Evolutionary conservation across 208 protist genomes (phyloP).

Genomic region (Pavlovales sp.): DNA sequence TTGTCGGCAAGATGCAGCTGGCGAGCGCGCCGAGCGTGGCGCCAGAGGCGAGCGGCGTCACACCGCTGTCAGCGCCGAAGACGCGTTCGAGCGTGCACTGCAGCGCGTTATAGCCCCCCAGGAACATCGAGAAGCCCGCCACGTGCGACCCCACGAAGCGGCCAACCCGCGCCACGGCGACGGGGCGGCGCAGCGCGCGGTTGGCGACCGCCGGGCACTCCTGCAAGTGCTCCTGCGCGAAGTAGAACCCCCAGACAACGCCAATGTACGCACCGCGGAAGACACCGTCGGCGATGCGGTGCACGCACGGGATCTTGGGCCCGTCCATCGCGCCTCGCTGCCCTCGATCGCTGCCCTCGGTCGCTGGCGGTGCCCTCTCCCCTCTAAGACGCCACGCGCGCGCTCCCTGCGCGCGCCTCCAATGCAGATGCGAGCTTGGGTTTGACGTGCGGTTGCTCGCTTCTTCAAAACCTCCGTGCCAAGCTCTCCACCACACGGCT

Average conservation of each 20-base stretch:
- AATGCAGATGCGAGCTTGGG: no score
- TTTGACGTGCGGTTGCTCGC: no score
- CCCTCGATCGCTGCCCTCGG: no score
- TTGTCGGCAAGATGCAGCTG: background rate
- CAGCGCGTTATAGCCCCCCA: background rate
- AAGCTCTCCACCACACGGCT: no score
- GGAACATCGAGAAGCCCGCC: background rate
- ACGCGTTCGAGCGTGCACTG: background rate
- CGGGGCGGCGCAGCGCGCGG: no score
- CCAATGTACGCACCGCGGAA: background rate
- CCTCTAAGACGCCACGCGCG: no score
- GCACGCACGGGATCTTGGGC: background rate
- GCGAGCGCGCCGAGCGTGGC: background rate
- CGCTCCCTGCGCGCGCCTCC: no score
- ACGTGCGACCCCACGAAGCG: background rate
- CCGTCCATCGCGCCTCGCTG: no score
- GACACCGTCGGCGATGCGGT: background rate
- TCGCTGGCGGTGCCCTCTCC: no score
- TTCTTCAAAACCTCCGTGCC: no score
- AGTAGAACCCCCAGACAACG: background rate
- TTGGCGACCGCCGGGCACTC: background rate
- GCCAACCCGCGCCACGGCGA: background rate
- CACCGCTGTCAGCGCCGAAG: background rate
- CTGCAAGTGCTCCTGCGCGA: background rate
- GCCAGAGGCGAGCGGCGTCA: background rate